Percentiles rank a stretch among this genome's conserved stretches.
phyloP scores from a whole-genome alignment of 352 stramenopile genomes.

The Phytophthora fragariaefolia region DNA sequence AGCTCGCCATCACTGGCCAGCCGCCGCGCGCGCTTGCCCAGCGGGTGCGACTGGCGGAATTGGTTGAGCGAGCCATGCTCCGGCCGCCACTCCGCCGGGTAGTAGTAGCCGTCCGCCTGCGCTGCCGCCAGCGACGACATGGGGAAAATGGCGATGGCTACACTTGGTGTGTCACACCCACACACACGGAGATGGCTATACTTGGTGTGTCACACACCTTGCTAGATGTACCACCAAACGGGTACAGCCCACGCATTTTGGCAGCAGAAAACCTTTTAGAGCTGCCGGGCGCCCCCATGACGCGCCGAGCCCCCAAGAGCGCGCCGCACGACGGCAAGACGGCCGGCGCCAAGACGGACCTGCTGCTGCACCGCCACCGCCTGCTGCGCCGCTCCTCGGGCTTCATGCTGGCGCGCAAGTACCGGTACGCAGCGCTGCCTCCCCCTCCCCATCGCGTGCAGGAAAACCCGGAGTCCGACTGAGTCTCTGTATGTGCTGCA shows the following conservation, averaged over 20 bases:
- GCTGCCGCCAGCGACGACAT: slow-evolving; percentile 97
- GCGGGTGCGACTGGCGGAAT: slow-evolving; percentile 75
- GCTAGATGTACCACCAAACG: background rate
- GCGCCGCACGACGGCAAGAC: slow-evolving; percentile 42
- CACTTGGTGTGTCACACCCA: background rate
- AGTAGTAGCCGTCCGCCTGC: slow-evolving; percentile 98
- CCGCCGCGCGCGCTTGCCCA: slow-evolving; percentile 76
- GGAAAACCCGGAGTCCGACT: too few species aligned
- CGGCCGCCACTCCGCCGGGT: slow-evolving; percentile 92
- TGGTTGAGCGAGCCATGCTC: slow-evolving; percentile 89
- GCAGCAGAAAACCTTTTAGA: slow-evolving; percentile 1
- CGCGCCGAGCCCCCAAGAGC: slow-evolving; percentile 56
- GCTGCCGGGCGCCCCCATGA: slow-evolving; percentile 35
- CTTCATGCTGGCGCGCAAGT: slow-evolving; percentile 79
- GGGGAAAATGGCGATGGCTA: background rate
- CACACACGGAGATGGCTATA: background rate
- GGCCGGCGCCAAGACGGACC: slow-evolving; percentile 40
- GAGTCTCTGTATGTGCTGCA: slow-evolving; percentile 3
- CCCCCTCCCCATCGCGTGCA: slow-evolving; percentile 11
- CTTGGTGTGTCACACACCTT: background rate
- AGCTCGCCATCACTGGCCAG: slow-evolving; percentile 85
- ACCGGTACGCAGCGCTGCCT: slow-evolving; percentile 38
- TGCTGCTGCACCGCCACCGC: slow-evolving; percentile 66
- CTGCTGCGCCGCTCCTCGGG: slow-evolving; percentile 67
- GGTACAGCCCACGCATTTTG: background rate